Conservation (phyloP, 2,329 filamentous ascomycete genomes). For the Pyrenophora graminea region DNA sequence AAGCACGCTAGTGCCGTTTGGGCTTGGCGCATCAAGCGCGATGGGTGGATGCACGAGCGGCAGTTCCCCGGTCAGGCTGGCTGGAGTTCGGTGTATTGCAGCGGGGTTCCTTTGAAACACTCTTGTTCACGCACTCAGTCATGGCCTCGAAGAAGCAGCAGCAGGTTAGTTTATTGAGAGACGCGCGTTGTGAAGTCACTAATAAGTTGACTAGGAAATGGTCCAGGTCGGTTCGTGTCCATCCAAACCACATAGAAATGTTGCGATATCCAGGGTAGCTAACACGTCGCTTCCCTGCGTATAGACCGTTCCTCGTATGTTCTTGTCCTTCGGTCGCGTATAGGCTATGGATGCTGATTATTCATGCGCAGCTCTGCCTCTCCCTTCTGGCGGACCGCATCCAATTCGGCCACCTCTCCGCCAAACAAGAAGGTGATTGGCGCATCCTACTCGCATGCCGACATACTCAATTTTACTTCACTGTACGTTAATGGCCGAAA, state of each 20-base stretch:
- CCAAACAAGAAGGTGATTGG: constrained; percentile 76
- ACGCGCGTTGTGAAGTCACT: constrained; percentile 20
- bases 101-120: constrained; percentile 20
- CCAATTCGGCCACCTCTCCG: constrained; percentile 51
- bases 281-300: constrained; percentile 35
- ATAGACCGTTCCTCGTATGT: constrained; percentile 47
- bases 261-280: constrained; percentile 42
- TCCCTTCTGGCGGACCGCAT: constrained; percentile 79
- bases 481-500: constrained; percentile 58
- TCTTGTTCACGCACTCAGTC: constrained; percentile 10
- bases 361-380: constrained; percentile 69
- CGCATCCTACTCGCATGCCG: constrained; percentile 93
- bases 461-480: constrained; percentile 85
- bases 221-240: constrained; percentile 91
- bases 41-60: constrained; percentile 9
- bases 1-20: constrained; percentile 13
- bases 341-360: constrained; percentile 8
- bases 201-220: constrained; percentile 75
- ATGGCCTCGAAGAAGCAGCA: constrained; percentile 56
- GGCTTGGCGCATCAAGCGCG: constrained; percentile 28
- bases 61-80: constrained; percentile 10
- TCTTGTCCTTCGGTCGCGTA: not conserved
- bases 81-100: constrained; percentile 17
- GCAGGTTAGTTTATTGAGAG: constrained; percentile 37
- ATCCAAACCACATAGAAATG: constrained; percentile 25